Evolutionary conservation across 108 stramenopile genomes (phyloP), one percentile per base, ranked within the genome.

Genomic region (Mayamaea pseudoterrestris): DNA sequence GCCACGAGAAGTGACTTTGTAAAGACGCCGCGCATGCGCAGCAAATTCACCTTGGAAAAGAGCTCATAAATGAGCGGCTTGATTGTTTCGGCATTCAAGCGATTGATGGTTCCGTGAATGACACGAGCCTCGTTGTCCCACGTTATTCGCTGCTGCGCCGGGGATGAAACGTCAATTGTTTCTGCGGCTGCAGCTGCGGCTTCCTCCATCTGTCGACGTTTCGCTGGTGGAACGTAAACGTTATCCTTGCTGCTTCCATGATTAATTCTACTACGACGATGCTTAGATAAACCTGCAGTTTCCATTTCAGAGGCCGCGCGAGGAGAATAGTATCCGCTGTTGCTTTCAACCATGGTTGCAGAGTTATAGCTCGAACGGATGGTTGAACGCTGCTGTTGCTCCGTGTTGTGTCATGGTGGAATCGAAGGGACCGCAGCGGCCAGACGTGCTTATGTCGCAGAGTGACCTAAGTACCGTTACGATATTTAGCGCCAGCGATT

Each of bases 91-190:
- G 76, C 56, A 63, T 90, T 94, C 31, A 94, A 74, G 17, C 94
- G 87, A 74, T 99, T 99, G 60, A 99, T 86, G 3, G 93, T 83
- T 34, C 98, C 98, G 63, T 98, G 95, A 60, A 99, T 88, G 47
- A 80, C 65, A 44, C 90, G 90, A 40, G 79, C 74, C 43, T 97
- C 80, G 30, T 71, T 67, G 47, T 88, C 69, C 98, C 98, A 99
- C 25, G 77, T 55, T 28, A 77, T 69, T 24, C 73, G 66, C 63
- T 99, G 98, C 28, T 17, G 31, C 27, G 12, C 20, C 6, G 22
- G 21, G 28, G 12, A 29, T n/a, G n/a, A n/a, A n/a, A n/a, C n/a
- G 27, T 32, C 37, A 27, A 24, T 30, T 1, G 21, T 31, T 24
- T 60, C 31, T 14, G 41, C 50, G 42, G 50, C 45, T 27, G 20